Evolutionary conservation across 2,329 filamentous ascomycete genomes (phyloP), one percentile per base, ranked within the genome.

Genomic region (Magnaporthales sp.): DNA sequence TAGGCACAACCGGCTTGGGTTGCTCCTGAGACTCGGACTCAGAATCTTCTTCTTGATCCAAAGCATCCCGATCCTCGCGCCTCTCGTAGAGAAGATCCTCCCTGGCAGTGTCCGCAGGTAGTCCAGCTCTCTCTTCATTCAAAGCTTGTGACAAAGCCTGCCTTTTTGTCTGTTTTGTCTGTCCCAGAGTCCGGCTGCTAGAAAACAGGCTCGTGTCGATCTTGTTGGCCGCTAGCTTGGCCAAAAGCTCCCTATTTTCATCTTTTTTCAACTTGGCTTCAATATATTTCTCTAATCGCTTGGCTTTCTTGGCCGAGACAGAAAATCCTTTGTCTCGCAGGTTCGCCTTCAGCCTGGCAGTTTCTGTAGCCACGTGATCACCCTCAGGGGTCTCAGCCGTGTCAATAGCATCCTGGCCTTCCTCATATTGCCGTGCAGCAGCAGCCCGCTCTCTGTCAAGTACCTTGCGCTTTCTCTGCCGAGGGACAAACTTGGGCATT

Each of bases 221-320:
- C 73, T 90, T 93, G 66, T 87, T 84, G 68, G 87, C 83, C 22
- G 91, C 91, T 29, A 99, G 83, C 75, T 95, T 93, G 74, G 91
- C 91, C 72, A 98, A 83, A 31, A 99, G 81, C 67, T 88, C 90
- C 30, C 91, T 83, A 73, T 92, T 96, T 77, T 98, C 94, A 74
- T 99, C 95, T 77, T 96, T 97, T 77, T 89, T 91, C 62, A 99
- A 81, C 83, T 99, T 99, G 67, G 86, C 95, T 73, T 98, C 93
- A 70, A 89, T 88, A 74, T 89, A 89, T 73, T 89, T 89, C 69
- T 89, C 87, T 54, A 89, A 74, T 1, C 87, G 82, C 77, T 89
- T 89, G 6, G 86, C 84, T 75, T 89, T 89, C 73, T 89, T 88
- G 68, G 85, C 80, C 72, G 81, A 88, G 74, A 88, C 80, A 72